A percentile compares a stretch with the other conserved stretches of the same genome.
Evolutionary conservation across 208 protist genomes (phyloP).

Genomic region (Leishmania mexicana): DNA sequence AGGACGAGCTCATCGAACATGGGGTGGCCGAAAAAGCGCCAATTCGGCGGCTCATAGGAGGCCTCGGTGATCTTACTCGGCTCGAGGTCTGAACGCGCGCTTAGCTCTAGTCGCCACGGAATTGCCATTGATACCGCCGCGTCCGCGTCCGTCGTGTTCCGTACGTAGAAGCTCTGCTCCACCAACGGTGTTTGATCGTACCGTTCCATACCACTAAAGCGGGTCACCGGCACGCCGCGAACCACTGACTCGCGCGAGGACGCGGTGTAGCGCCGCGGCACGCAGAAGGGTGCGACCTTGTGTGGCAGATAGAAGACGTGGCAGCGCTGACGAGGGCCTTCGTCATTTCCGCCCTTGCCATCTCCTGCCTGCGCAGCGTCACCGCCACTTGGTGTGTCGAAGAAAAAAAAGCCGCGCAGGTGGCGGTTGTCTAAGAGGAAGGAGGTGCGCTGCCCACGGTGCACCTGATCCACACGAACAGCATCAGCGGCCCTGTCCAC

Average conservation of each 20-base stretch:
- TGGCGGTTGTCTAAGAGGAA: slow-evolving; percentile 32
- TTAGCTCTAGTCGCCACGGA: slow-evolving; percentile 63
- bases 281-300: slow-evolving; percentile 35
- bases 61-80: slow-evolving; percentile 40
- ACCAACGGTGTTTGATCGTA: slow-evolving; percentile 28
- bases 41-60: slow-evolving; percentile 52
- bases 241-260: slow-evolving; percentile 29
- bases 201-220: slow-evolving; percentile 48
- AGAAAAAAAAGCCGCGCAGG: slow-evolving; percentile 27
- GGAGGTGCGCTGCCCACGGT: slow-evolving; percentile 25
- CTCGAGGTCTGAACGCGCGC: slow-evolving; percentile 34
- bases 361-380: neutral
- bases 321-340: slow-evolving; percentile 15
- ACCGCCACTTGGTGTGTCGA: slow-evolving; percentile 4
- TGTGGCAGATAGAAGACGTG: slow-evolving; percentile 28
- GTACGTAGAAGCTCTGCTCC: slow-evolving; percentile 35
- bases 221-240: slow-evolving; percentile 49
- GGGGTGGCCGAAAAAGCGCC: slow-evolving; percentile 69
- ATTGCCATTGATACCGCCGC: slow-evolving; percentile 3
- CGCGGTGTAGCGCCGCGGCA: slow-evolving; percentile 41
- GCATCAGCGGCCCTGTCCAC: slow-evolving; percentile 22
- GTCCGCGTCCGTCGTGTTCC: slow-evolving; percentile 11
- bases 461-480: slow-evolving; percentile 38
- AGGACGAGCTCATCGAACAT: slow-evolving; percentile 71
- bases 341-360: neutral